Evolutionary conservation across 2,329 filamentous ascomycete genomes (phyloP).

Genomic region (Graphium sp.): DNA sequence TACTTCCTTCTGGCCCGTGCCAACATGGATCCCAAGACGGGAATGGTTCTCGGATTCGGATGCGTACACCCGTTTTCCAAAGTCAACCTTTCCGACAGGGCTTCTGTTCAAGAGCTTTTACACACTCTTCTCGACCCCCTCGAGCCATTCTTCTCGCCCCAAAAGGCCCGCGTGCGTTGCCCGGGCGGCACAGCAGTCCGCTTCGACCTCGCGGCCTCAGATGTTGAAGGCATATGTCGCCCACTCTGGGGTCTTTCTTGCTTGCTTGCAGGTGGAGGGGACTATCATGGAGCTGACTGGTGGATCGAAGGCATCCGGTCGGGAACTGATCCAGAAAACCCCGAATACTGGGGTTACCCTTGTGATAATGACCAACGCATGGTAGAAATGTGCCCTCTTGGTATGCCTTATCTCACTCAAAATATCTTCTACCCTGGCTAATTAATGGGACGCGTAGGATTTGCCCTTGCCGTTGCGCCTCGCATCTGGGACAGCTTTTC

Average conservation of each 20-base stretch:
- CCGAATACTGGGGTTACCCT: conserved; percentile 64
- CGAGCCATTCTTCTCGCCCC: conserved; percentile 52
- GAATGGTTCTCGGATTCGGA: conserved; percentile 28
- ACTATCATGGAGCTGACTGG: conserved; percentile 39
- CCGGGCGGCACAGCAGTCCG: conserved; percentile 55
- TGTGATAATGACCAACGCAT: conserved; percentile 66
- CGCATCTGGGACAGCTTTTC: conserved; percentile 50
- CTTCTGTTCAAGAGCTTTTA: conserved; percentile 43
- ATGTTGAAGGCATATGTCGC: conserved; percentile 60
- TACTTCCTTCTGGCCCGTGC: not conserved
- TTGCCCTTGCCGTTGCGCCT: conserved; percentile 52
- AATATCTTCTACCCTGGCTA: not conserved
- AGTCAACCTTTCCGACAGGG: conserved; percentile 29
- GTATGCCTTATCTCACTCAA: conserved; percentile 11
- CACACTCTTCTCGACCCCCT: conserved; percentile 52
- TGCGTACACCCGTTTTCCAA: conserved; percentile 37
- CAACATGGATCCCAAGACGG: conserved; percentile 2
- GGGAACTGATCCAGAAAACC: conserved; percentile 51
- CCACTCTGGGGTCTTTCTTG: conserved; percentile 62
- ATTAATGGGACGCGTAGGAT: conserved; percentile 21
- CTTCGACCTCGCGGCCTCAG: conserved; percentile 62
- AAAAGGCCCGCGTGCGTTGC: conserved; percentile 46
- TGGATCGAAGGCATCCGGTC: conserved; percentile 56
- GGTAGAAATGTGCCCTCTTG: conserved; percentile 73
- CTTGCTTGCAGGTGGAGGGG: conserved; percentile 49